phyloP scores from a whole-genome alignment of 1,284 basidiomycete species.

The Butyriboletus regius region DNA sequence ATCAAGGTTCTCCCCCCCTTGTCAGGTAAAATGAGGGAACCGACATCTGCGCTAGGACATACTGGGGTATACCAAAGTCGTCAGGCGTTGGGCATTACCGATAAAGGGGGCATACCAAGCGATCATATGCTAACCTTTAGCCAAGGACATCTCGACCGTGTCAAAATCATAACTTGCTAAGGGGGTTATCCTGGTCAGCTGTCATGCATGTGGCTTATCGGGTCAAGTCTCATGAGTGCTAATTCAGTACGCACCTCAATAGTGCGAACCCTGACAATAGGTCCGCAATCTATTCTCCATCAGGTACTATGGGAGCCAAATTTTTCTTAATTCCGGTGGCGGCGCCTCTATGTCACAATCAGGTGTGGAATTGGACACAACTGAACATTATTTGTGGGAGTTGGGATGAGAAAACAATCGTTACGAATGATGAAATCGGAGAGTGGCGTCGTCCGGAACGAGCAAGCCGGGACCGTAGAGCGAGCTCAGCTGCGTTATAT shows the following conservation, averaged over 20 bases:
- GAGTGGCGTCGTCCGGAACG: neutral
- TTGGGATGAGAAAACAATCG: constrained; percentile 1
- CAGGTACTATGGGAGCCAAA: constrained; percentile 10
- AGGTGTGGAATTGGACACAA: neutral
- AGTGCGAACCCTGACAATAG: constrained; percentile 14
- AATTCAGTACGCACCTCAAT: constrained; percentile 12
- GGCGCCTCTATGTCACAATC: neutral
- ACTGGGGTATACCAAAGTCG: neutral
- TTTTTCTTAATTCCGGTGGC: constrained; percentile 15
- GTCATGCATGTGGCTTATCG: constrained; percentile 23
- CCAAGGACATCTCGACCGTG: constrained; percentile 6
- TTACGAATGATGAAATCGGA: neutral
- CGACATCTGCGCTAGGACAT: neutral
- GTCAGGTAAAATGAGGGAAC: neutral
- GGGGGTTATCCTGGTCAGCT: constrained; percentile 24
- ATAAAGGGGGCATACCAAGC: constrained; percentile 1
- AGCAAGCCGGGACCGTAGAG: neutral
- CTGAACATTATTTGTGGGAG: constrained; percentile 6
- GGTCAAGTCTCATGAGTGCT: constrained; percentile 11
- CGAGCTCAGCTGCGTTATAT: neutral
- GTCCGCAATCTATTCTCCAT: constrained; percentile 16
- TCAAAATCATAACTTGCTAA: constrained; percentile 15
- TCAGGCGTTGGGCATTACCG: constrained; percentile 1
- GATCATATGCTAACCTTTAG: constrained; percentile 18
- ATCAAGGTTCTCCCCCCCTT: neutral